Conservation (phyloP, 768 basidiomycete genomes). For the Mycena crocata region DNA sequence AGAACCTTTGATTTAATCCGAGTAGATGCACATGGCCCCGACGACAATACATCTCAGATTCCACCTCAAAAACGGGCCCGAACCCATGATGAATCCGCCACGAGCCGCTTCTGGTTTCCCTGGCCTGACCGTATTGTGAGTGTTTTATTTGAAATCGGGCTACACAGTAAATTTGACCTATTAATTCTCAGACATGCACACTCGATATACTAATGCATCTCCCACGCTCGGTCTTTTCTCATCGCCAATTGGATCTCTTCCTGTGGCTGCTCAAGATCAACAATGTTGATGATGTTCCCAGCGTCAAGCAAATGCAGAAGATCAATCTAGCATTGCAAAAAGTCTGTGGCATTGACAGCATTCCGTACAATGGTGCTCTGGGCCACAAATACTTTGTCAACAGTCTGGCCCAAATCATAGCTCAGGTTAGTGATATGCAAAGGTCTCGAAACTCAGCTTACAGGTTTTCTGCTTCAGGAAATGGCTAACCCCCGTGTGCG, state of each 20-base stretch:
- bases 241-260: slow-evolving; percentile 42
- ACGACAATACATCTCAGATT: background rate
- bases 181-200: background rate
- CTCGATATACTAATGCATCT: slow-evolving; percentile 5
- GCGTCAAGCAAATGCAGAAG: background rate
- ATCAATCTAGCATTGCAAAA: slow-evolving; percentile 26
- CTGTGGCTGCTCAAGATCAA: slow-evolving; percentile 41
- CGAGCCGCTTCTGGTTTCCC: background rate
- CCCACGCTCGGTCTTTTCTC: slow-evolving; percentile 3
- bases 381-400: slow-evolving; percentile 49
- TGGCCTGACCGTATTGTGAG: slow-evolving; percentile 1
- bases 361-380: slow-evolving; percentile 43
- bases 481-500: slow-evolving; percentile 49
- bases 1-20: background rate
- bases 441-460: background rate
- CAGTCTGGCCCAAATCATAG: slow-evolving; percentile 7
- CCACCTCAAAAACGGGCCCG: background rate
- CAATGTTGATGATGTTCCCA: slow-evolving; percentile 26
- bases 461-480: slow-evolving; percentile 38
- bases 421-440: background rate
- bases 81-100: background rate
- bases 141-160: too few relatives aligned
- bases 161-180: background rate
- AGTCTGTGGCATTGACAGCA: slow-evolving; percentile 42
- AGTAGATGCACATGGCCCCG: background rate